A percentile compares a stretch with the other conserved stretches of the same genome.
phyloP scores from a whole-genome alignment of 2,329 filamentous ascomycete species.

The Cladorrhinum sp. region DNA sequence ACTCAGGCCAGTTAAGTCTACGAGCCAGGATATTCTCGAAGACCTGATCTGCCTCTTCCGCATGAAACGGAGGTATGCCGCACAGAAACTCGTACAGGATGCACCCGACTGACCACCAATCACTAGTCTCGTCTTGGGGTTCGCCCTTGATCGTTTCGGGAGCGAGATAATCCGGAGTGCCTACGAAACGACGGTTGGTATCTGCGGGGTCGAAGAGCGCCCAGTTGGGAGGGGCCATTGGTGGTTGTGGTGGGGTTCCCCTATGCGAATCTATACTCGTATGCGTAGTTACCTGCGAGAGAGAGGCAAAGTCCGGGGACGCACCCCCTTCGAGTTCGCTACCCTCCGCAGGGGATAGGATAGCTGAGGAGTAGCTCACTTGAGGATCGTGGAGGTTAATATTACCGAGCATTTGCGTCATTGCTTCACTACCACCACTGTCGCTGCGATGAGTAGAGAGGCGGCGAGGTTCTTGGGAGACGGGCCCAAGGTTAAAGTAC shows the following conservation, averaged over 20 bases:
- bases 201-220: conserved; percentile 94
- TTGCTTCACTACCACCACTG: conserved; percentile 82
- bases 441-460: conserved; percentile 85
- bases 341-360: conserved; percentile 68
- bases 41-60: conserved; percentile 82
- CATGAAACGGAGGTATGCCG: conserved; percentile 91
- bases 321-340: conserved; percentile 66
- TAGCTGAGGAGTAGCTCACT: conserved; percentile 41
- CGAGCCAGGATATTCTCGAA: conserved; percentile 94
- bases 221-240: conserved; percentile 85
- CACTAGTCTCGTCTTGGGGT: conserved; percentile 94
- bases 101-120: conserved; percentile 99
- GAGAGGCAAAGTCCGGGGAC: conserved; percentile 71
- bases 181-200: conserved; percentile 87
- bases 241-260: conserved; percentile 60
- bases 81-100: conserved; percentile 96
- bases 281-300: conserved; percentile 53
- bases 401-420: conserved; percentile 77
- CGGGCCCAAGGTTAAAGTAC: conserved; percentile 76
- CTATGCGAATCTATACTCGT: conserved; percentile 45
- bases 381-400: conserved; percentile 69
- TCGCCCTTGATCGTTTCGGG: conserved; percentile 95
- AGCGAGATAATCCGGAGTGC: conserved; percentile 93
- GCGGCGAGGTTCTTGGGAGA: conserved; percentile 58
- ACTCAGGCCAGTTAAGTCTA: conserved; percentile 88